Conservation (phyloP, 129 eudicot species). For the Erigeron canadensis region DNA sequence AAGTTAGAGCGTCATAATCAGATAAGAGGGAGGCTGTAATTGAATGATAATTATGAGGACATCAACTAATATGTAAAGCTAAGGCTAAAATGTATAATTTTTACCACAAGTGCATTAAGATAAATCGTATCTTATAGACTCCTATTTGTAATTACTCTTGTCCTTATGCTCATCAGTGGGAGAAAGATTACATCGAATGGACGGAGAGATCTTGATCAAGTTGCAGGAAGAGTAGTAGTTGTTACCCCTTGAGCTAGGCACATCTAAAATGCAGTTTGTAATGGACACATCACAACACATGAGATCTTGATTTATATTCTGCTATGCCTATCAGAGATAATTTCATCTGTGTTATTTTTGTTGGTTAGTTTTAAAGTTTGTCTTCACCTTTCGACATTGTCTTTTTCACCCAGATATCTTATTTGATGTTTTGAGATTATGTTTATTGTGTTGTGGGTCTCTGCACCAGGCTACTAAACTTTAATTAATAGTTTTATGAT, state of each 20-base stretch:
- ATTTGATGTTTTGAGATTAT: constrained; percentile 23
- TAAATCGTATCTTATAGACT: too few species aligned
- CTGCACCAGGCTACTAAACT: background rate
- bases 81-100: too few species aligned
- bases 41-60: too few species aligned
- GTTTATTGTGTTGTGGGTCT: background rate
- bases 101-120: too few species aligned
- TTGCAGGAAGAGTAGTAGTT: constrained; percentile 52
- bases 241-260: constrained; percentile 36
- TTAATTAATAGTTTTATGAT: background rate
- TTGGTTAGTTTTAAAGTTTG: constrained; percentile 13
- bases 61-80: too few species aligned
- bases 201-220: constrained; percentile 56
- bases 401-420: background rate
- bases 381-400: constrained; percentile 16
- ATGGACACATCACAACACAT: constrained; percentile 19
- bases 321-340: constrained; percentile 23
- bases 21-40: too few species aligned
- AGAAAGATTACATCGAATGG: constrained; percentile 51
- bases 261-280: background rate
- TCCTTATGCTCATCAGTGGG: constrained; percentile 30
- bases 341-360: constrained; percentile 26
- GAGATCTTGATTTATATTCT: constrained; percentile 21
- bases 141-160: background rate
- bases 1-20: too few species aligned